Evolutionary conservation across 768 basidiomycete genomes (phyloP), one percentile per base, ranked within the genome.

Genomic region (Agaricus blazei): DNA sequence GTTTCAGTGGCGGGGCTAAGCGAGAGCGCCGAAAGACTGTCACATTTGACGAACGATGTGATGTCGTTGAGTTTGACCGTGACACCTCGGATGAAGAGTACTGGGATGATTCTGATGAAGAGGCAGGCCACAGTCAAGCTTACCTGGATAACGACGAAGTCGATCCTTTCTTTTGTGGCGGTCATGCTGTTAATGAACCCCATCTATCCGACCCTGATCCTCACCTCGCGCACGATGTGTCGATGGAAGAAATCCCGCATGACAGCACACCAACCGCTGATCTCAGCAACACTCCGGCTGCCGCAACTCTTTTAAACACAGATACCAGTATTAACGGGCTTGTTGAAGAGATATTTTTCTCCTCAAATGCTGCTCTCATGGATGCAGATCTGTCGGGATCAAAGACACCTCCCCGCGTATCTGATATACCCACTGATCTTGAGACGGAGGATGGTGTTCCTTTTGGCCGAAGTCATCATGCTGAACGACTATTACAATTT

Each of bases 41-140:
- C 27, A 88, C 82, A 1, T 94, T 88, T 56, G 79, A 86, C 65
- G 86, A 89, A 59, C 78, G 82, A 9, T 89, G 87, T 60, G 90
- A 93, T 58, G 90, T 94, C 9, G 68, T 92, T 29, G 90, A 92
- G 64, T 91, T 90, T 64, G 85, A 89, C 54, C 71, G 77, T 19
- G 87, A 88, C 15, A 56, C 54, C 11, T 56, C 54, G 7, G 66
- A 67, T 23, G 67, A 72, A 34, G 67, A 72, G 36, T 59, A 58
- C 9, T 62, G 64, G 36, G 67, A 66, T 3, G 59, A 48, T 26
- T 62, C 60, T n/a, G 62, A 65, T 28, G 62, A 64, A n/a, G 67
- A 63, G 8, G 70, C 63, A 19, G 68, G 65, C 42, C 58, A 68
- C 29, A 64, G 62, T 15, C 60, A 44, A 12, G 29, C 48, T 19